These are phyloP conservation scores for Quercus cerris DNA, from an alignment of 306 rosid species.

Conservation along the genomic window DNA sequence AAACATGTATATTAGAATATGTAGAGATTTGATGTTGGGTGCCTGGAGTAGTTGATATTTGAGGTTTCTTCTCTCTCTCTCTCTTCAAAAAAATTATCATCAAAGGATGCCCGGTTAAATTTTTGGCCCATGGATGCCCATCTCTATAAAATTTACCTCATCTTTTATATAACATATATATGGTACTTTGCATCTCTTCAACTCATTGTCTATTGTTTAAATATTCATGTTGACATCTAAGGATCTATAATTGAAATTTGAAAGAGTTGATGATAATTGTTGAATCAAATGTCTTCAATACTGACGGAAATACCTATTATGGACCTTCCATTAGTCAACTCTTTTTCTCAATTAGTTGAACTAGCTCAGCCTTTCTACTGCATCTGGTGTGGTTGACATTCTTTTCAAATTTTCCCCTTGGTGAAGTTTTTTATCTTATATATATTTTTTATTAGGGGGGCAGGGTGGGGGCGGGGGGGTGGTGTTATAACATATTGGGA, in stretches of 20 bases:
- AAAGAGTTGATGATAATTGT: neutral
- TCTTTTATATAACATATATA: neutral
- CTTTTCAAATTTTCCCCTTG: neutral
- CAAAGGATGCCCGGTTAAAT: neutral
- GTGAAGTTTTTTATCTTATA: too few species aligned
- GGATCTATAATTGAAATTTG: neutral
- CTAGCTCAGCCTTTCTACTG: neutral
- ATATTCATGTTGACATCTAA: neutral
- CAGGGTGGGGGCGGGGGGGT: too few species aligned
- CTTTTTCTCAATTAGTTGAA: neutral
- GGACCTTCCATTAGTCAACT: neutral
- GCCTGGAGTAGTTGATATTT: too few species aligned
- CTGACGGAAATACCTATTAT: neutral
- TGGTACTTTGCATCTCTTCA: neutral
- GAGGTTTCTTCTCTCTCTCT: too few species aligned
- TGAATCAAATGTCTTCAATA: neutral
- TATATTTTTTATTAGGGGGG: rapidly evolving
- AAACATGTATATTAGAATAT: neutral
- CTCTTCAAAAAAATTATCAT: too few species aligned
- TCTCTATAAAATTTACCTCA: neutral
- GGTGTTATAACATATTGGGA: too few species aligned
- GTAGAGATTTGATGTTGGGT: too few species aligned
- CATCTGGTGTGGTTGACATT: neutral
- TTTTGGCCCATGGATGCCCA: neutral
- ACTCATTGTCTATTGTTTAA: neutral